Evolutionary conservation across 2,329 filamentous ascomycete species (phyloP).

Genomic region (Penicillium sp.): DNA sequence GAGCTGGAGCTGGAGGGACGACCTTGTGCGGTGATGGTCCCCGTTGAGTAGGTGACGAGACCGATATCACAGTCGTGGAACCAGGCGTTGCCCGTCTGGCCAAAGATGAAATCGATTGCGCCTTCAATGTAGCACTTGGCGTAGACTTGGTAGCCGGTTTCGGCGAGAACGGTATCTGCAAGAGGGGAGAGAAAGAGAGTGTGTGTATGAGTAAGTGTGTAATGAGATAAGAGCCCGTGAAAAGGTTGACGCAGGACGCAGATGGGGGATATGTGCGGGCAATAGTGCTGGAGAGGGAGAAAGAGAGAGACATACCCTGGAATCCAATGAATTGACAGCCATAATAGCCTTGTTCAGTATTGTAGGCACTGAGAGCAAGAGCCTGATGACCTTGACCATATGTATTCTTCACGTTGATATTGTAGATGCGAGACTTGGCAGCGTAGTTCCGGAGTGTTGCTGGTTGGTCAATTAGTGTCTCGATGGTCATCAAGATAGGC

Average conservation of each 20-base stretch:
- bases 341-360: conserved; percentile 12
- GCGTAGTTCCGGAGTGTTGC: conserved; percentile 11
- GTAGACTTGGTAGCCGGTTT: conserved; percentile 25
- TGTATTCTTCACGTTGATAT: conserved; percentile 30
- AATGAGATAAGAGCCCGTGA: too few relatives aligned
- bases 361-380: conserved; percentile 21
- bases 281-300: too few relatives aligned
- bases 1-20: conserved; percentile 19
- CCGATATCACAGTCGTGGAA: conserved; percentile 38
- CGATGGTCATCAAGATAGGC: not conserved
- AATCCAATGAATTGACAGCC: conserved; percentile 17
- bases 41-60: conserved; percentile 1
- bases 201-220: too few relatives aligned
- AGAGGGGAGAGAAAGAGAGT: not conserved
- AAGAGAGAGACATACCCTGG: conserved; percentile 15
- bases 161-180: conserved; percentile 19
- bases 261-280: too few relatives aligned
- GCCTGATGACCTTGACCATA: conserved; percentile 26
- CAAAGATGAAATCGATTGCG: conserved; percentile 17
- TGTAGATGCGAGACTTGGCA: conserved; percentile 17
- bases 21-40: conserved; percentile 13
- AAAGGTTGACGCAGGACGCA: too few relatives aligned
- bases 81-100: conserved; percentile 26
- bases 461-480: not conserved
- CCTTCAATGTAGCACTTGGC: conserved; percentile 26